phyloP scores from a whole-genome alignment of 768 basidiomycete species.

The Phlebiopsis gigantea region DNA sequence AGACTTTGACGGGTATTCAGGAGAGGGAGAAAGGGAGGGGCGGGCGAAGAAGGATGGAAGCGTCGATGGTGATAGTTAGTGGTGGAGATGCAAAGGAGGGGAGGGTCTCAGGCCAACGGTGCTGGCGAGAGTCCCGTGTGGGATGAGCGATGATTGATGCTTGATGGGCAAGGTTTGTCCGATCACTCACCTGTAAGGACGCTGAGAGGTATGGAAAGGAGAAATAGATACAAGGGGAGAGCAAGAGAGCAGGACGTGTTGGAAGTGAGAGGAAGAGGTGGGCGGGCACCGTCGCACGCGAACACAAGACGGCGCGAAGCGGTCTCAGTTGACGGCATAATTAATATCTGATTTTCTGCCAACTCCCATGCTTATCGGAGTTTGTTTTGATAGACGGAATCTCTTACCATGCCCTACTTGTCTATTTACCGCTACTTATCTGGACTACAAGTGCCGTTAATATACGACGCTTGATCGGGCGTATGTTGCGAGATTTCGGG shows the following conservation, averaged over 20 bases:
- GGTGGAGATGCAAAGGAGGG: slow-evolving; percentile 6
- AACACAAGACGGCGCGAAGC: slow-evolving; percentile 1
- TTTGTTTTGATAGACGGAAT: not conserved
- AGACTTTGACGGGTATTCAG: not conserved
- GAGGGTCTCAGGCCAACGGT: not conserved
- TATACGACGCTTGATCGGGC: not conserved
- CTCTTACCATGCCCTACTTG: not conserved
- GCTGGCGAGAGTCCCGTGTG: not conserved
- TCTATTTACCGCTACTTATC: not conserved
- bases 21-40: not conserved
- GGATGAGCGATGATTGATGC: not conserved
- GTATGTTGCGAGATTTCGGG: not conserved
- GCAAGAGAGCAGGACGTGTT: not conserved
- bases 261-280: slow-evolving; percentile 3
- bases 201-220: not conserved
- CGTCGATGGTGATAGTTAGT: slow-evolving; percentile 3
- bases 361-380: not conserved
- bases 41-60: not conserved
- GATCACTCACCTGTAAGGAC: slow-evolving; percentile 1
- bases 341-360: not conserved
- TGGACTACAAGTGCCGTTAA: not conserved
- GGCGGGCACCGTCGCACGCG: not conserved
- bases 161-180: not conserved
- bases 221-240: slow-evolving; percentile 5
- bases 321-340: not conserved